A percentile compares a stretch with the other conserved stretches of the same genome.
phyloP scores from a whole-genome alignment of 2,329 filamentous ascomycete species.

The Tolypocladium pustulatum region DNA sequence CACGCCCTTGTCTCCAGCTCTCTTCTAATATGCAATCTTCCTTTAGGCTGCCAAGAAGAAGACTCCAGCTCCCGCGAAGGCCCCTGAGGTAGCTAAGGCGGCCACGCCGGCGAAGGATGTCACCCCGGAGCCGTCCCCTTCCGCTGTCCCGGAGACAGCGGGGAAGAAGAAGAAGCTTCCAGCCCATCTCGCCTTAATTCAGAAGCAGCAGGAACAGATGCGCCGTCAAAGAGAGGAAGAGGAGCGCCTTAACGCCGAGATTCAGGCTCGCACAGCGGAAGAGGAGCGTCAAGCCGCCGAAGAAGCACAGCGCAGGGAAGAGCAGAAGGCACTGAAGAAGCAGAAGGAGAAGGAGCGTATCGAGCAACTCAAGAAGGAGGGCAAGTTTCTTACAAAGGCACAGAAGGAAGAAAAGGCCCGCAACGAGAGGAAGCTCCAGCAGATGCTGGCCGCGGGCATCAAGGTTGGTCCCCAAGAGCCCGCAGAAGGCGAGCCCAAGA shows the following conservation, averaged over 20 bases:
- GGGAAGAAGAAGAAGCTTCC: slow-evolving; percentile 85
- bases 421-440: slow-evolving; percentile 70
- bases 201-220: slow-evolving; percentile 77
- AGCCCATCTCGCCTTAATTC: slow-evolving; percentile 58
- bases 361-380: slow-evolving; percentile 79
- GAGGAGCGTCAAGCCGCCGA: slow-evolving; percentile 55
- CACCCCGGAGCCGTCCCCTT: slow-evolving; percentile 30
- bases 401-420: slow-evolving; percentile 74
- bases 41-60: slow-evolving; percentile 73
- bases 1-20: not conserved
- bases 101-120: slow-evolving; percentile 33
- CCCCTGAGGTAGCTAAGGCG: slow-evolving; percentile 13
- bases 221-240: slow-evolving; percentile 57
- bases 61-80: slow-evolving; percentile 26
- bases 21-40: slow-evolving; percentile 5
- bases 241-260: slow-evolving; percentile 47
- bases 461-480: slow-evolving; percentile 54
- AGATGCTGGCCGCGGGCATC: slow-evolving; percentile 71
- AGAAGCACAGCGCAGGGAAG: slow-evolving; percentile 58
- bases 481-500: slow-evolving; percentile 55
- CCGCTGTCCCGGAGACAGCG: slow-evolving; percentile 37
- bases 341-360: slow-evolving; percentile 79
- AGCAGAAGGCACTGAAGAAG: slow-evolving; percentile 68
- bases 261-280: slow-evolving; percentile 54
- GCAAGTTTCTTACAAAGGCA: slow-evolving; percentile 77